Evolutionary conservation across 495 filamentous ascomycete genomes (phyloP), one percentile per base, ranked within the genome.

Genomic region (Aspergillus sparsus): DNA sequence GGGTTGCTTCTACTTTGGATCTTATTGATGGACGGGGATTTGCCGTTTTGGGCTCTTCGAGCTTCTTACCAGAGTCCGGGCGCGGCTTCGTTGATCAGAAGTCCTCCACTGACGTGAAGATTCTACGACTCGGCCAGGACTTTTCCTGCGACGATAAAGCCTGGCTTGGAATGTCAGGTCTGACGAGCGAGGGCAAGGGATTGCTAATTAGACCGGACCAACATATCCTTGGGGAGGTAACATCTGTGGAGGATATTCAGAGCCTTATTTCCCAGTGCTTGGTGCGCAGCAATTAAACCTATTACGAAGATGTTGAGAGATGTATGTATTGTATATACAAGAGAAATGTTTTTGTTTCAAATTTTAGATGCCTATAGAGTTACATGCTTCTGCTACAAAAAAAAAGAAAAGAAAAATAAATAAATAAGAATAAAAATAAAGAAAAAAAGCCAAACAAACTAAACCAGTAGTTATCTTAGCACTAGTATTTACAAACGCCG

Each of bases 151-250:
- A 41, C n/a, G 37, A 41, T 9, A 5, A 41, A 0, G 7, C 37
- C 3, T 41, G 37, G 37, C 3, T 41, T 10, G 21, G 18, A 10
- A 49, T 49, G n/a, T 10, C 31, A 2, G 47, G 47, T 0, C 1
- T 50, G 2, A 10, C 2, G 9, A 12, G 18, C 5, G 16, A 12
- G 13, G 47, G 47, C 16, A 21, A 50, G 47, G 47, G 18, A 2
- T 12, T 50, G 15, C 13, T 50, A 27, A 32, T 50, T 21, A 15
- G 47, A 2, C 47, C 47, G 27, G 47, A 50, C 32, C 47, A 50
- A 31, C 47, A 50, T 50, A 32, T 50, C 27, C 47, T 50, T 6
- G 47, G 47, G 47, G 31, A 31, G 18, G 47, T 50, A 13, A 18
- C 9, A 27, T 11, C 16, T 2, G 18, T 32, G 31, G 16, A 18